Evolutionary conservation across 352 stramenopile genomes (phyloP).

Genomic region (Globisporangium paroecandrum): DNA sequence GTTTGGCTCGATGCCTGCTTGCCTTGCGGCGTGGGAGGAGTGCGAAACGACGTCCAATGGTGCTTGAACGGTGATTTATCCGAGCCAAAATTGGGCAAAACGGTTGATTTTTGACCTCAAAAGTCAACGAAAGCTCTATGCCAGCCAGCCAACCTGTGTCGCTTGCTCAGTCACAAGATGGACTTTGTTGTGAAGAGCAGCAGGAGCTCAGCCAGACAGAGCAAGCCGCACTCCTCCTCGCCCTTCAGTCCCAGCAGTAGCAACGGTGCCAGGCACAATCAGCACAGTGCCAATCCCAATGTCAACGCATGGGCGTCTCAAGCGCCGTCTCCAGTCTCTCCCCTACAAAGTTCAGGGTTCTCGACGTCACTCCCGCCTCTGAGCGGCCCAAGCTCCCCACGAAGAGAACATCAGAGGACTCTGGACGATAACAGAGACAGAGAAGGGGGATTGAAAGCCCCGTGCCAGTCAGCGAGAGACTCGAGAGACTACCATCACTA

Average conservation of each 20-base stretch:
- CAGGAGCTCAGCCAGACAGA: not conserved
- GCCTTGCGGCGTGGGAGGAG: no score
- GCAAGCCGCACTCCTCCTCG: not conserved
- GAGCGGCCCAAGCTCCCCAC: not conserved
- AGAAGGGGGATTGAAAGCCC: not conserved
- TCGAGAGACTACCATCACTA: not conserved
- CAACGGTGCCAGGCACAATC: not conserved
- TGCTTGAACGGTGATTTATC: no score
- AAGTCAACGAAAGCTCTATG: not conserved
- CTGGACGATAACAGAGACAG: not conserved
- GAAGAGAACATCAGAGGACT: conserved; percentile 2
- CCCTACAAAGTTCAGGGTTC: not conserved
- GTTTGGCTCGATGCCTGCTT: no score
- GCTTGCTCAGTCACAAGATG: not conserved
- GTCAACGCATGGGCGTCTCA: not conserved
- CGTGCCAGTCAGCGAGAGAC: not conserved
- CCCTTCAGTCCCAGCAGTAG: not conserved
- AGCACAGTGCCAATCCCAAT: not conserved
- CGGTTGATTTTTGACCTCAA: not conserved
- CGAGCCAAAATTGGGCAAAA: no score
- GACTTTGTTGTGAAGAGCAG: not conserved
- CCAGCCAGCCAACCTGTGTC: no score
- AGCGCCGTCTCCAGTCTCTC: not conserved
- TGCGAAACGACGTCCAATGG: no score
- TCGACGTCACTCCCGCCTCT: conserved; percentile 6